Evolutionary conservation across 2,329 filamentous ascomycete genomes (phyloP).

Genomic region (Aspergillus fumigatiaffinis): DNA sequence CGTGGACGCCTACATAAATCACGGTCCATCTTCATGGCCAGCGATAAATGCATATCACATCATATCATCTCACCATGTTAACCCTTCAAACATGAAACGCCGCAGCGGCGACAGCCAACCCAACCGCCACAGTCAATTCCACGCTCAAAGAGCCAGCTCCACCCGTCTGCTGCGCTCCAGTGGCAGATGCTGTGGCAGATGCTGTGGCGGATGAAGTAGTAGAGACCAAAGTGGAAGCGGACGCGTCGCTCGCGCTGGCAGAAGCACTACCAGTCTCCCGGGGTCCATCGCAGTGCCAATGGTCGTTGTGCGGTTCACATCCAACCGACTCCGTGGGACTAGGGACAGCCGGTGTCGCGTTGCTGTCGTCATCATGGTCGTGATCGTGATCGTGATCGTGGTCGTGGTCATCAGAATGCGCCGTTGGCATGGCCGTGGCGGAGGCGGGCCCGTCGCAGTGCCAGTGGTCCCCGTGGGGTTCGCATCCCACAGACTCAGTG

Average conservation of each 20-base stretch:
- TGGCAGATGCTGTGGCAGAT: constrained; percentile 6
- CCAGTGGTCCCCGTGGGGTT: constrained; percentile 19
- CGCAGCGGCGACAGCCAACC: constrained; percentile 11
- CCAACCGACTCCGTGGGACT: constrained; percentile 25
- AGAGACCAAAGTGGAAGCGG: background rate
- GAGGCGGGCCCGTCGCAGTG: constrained; percentile 3
- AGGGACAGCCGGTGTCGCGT: background rate
- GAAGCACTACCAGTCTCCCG: constrained; percentile 7
- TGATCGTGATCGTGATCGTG: background rate
- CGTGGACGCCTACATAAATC: background rate
- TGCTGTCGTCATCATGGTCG: background rate
- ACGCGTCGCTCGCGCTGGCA: background rate
- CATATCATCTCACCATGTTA: background rate
- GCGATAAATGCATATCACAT: no score
- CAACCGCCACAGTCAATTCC: constrained; percentile 6
- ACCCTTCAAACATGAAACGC: constrained; percentile 4
- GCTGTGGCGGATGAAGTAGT: constrained; percentile 6
- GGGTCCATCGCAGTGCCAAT: constrained; percentile 20
- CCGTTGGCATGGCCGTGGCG: background rate
- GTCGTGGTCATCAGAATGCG: background rate
- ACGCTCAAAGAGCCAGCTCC: constrained; percentile 7
- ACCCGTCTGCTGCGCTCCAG: constrained; percentile 1
- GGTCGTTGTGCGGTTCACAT: constrained; percentile 23
- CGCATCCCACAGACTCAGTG: constrained; percentile 17
- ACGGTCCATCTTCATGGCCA: background rate